Percentiles rank a stretch among this genome's conserved stretches.
phyloP scores from a whole-genome alignment of 2,329 filamentous ascomycete genomes.

The Colletotrichum orbiculare region DNA sequence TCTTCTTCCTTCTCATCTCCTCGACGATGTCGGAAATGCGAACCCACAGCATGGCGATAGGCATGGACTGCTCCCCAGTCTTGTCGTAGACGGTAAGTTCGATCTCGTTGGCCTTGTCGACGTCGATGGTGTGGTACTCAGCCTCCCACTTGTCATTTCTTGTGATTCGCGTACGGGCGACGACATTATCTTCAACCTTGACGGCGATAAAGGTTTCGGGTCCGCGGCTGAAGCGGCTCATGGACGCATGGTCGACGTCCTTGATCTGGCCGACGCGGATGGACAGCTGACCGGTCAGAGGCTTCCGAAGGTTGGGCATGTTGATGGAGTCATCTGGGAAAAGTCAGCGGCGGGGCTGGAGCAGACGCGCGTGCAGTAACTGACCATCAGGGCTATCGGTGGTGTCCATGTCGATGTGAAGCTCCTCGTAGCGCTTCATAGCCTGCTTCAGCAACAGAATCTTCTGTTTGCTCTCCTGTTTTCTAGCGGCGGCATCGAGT shows the following conservation, averaged over 20 bases:
- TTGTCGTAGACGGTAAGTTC: conserved; percentile 98
- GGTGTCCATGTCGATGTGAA: conserved; percentile 92
- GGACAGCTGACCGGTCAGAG: conserved; percentile 89
- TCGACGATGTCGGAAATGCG: conserved; percentile 97
- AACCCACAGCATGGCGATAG: conserved; percentile 96
- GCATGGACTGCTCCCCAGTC: conserved; percentile 87
- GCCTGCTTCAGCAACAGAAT: conserved; percentile 96
- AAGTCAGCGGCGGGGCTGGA: conserved; percentile 41
- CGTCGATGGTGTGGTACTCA: conserved; percentile 90
- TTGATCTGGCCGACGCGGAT: conserved; percentile 89
- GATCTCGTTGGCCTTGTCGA: conserved; percentile 98
- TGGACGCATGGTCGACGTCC: conserved; percentile 93
- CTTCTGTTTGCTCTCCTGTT: conserved; percentile 97
- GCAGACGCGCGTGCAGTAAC: conserved; percentile 6
- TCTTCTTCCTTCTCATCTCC: conserved; percentile 96
- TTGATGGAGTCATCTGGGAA: conserved; percentile 91
- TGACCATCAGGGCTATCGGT: conserved; percentile 83
- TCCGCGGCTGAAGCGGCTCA: conserved; percentile 84
- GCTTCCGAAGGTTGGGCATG: conserved; percentile 92
- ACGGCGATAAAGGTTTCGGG: conserved; percentile 96
- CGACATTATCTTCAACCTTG: conserved; percentile 95
- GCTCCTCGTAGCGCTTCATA: conserved; percentile 94
- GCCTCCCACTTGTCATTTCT: conserved; percentile 91
- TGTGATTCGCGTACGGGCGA: conserved; percentile 86
- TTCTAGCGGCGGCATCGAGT: conserved; percentile 87